Conservation (phyloP, 306 rosid genomes). For the Vicia faba region DNA sequence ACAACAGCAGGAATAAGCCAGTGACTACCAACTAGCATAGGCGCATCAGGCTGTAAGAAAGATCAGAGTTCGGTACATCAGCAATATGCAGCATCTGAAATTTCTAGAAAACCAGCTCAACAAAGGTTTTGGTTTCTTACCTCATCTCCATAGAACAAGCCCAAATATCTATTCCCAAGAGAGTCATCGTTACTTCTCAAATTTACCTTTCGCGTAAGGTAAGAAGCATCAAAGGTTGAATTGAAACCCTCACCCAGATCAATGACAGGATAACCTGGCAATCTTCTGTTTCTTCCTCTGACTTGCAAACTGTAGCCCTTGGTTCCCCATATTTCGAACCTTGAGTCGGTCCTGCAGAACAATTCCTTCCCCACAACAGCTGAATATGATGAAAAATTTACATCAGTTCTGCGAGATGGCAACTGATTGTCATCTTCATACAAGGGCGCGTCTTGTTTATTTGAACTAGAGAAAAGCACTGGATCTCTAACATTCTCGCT, state of each 20-base stretch:
- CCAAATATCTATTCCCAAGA: conserved; percentile 64
- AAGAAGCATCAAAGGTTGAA: conserved; percentile 47
- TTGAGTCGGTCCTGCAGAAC: conserved; percentile 71
- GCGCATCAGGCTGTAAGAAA: conserved; percentile 73
- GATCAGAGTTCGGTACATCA: conserved; percentile 33
- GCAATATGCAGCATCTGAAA: conserved; percentile 30
- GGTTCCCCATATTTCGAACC: conserved; percentile 88
- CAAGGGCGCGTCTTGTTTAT: conserved; percentile 53
- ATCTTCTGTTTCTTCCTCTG: conserved; percentile 83
- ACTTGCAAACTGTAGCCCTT: conserved; percentile 78
- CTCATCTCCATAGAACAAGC: conserved; percentile 82
- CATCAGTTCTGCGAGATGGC: conserved; percentile 89
- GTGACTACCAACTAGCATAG: conserved; percentile 64
- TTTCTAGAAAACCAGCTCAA: not conserved
- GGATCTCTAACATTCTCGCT: conserved; percentile 68
- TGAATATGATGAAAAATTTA: conserved; percentile 83
- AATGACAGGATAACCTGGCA: conserved; percentile 75
- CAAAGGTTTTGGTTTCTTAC: conserved; percentile 49
- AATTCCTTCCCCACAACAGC: conserved; percentile 76
- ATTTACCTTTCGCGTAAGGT: conserved; percentile 34
- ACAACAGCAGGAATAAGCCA: conserved; percentile 79
- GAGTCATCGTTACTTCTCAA: conserved; percentile 45
- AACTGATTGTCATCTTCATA: conserved; percentile 72
- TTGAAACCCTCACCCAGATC: conserved; percentile 71
- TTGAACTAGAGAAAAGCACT: conserved; percentile 74